These are phyloP conservation scores for Xylaria digitata DNA, from an alignment of 2,329 filamentous ascomycete genomes.

Conservation along the genomic window DNA sequence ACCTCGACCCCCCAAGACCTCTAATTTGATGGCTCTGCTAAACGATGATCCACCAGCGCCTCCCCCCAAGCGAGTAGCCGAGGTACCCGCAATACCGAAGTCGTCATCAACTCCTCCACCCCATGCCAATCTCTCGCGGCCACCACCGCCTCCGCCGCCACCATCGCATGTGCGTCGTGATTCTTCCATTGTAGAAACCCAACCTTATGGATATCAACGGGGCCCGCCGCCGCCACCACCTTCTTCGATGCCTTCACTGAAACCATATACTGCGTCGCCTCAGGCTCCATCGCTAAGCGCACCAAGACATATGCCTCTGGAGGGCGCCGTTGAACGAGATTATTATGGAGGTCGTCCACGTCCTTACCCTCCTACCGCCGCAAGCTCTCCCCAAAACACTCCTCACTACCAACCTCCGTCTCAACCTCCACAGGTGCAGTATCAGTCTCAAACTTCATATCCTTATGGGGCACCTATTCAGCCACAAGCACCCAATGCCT, in stretches of 20 bases:
- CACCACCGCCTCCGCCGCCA: slow-evolving; percentile 55
- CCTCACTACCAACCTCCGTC: slow-evolving; percentile 59
- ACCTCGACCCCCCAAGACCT: slow-evolving; percentile 64
- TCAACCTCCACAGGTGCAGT: slow-evolving; percentile 53
- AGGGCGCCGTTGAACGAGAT: slow-evolving; percentile 56
- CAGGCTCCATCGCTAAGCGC: slow-evolving; percentile 60
- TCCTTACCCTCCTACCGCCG: slow-evolving; percentile 52
- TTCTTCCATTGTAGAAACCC: slow-evolving; percentile 51
- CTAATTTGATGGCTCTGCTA: slow-evolving; percentile 71
- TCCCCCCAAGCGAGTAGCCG: slow-evolving; percentile 61
- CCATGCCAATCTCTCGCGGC: slow-evolving; percentile 56
- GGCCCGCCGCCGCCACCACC: slow-evolving; percentile 51
- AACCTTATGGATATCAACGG: slow-evolving; percentile 61
- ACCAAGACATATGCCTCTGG: slow-evolving; percentile 59
- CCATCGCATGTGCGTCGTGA: slow-evolving; percentile 62
- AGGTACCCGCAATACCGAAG: slow-evolving; percentile 57
- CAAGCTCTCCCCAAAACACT: slow-evolving; percentile 60
- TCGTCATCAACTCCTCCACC: slow-evolving; percentile 65
- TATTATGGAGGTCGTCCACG: slow-evolving; percentile 58
- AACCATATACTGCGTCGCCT: slow-evolving; percentile 65
- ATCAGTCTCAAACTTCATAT: slow-evolving; percentile 60
- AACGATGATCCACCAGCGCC: slow-evolving; percentile 68
- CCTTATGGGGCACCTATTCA: slow-evolving; percentile 57
- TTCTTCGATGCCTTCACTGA: slow-evolving; percentile 66
- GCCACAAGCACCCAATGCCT: slow-evolving; percentile 55